These are phyloP conservation scores for Porpolomopsis calyptriformis DNA, from an alignment of 768 basidiomycete species.

Conservation along the genomic window DNA sequence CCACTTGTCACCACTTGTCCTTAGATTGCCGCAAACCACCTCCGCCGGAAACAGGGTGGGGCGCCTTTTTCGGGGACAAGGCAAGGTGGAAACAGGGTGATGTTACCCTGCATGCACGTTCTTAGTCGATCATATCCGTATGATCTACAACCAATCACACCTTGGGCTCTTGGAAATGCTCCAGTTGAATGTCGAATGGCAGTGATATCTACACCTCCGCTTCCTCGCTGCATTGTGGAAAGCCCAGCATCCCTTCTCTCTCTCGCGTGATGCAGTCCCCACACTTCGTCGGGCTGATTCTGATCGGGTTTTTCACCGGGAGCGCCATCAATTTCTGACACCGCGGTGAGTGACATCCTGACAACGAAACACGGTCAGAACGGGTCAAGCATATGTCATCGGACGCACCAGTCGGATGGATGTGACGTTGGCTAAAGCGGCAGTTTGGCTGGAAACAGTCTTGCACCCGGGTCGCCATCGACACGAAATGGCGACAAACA, in stretches of 20 bases:
- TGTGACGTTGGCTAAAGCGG: slow-evolving; percentile 59
- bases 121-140: too few species aligned
- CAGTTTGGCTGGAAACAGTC: slow-evolving; percentile 58
- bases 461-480: slow-evolving; percentile 57
- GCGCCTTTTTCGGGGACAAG: too few species aligned
- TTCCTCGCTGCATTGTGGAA: not conserved
- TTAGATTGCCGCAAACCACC: too few species aligned
- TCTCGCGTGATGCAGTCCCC: slow-evolving; percentile 29
- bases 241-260: slow-evolving; percentile 17
- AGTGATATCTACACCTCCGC: not conserved
- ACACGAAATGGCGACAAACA: slow-evolving; percentile 58
- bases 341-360: slow-evolving; percentile 44
- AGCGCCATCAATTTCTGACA: slow-evolving; percentile 59
- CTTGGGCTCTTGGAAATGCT: too few species aligned
- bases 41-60: too few species aligned
- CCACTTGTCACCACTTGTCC: too few species aligned
- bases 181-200: too few species aligned
- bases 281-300: slow-evolving; percentile 47
- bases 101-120: too few species aligned
- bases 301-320: slow-evolving; percentile 61
- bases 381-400: slow-evolving; percentile 5
- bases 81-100: too few species aligned
- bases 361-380: not conserved
- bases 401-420: slow-evolving; percentile 41
- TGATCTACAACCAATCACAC: too few species aligned